These are phyloP conservation scores for Remersonia thermophila DNA, from an alignment of 2,329 filamentous ascomycete species.

Conservation along the genomic window DNA sequence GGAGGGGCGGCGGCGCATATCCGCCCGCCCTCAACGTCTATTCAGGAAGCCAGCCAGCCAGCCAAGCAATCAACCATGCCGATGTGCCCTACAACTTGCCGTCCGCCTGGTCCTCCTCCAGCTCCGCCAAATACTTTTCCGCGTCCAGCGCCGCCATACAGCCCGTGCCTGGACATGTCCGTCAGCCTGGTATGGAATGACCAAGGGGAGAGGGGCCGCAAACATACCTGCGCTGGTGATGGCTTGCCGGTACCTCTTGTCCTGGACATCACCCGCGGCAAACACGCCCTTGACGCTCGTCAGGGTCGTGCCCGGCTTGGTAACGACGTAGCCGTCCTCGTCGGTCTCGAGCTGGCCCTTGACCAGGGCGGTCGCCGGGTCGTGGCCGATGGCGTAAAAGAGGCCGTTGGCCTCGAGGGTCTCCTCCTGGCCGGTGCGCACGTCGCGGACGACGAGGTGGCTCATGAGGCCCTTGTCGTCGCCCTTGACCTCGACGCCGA, in stretches of 20 bases:
- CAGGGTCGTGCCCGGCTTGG: conserved; percentile 73
- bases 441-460: conserved; percentile 72
- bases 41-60: no score
- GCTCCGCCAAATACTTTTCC: conserved; percentile 80
- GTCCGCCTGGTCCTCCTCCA: conserved; percentile 38
- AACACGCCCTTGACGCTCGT: conserved; percentile 90
- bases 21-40: neutral
- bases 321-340: conserved; percentile 80
- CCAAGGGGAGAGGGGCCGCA: neutral
- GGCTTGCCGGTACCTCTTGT: conserved; percentile 95
- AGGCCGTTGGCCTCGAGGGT: conserved; percentile 82
- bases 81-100: conserved; percentile 14
- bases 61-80: neutral
- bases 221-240: conserved; percentile 87
- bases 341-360: conserved; percentile 85
- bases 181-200: no score
- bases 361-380: conserved; percentile 81
- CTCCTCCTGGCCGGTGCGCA: conserved; percentile 61
- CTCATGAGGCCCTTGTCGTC: conserved; percentile 80
- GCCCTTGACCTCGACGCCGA: conserved; percentile 72
- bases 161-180: conserved; percentile 75
- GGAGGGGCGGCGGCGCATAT: neutral
- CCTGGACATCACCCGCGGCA: conserved; percentile 93
- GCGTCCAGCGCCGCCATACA: conserved; percentile 94
- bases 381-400: conserved; percentile 96